Evolutionary conservation across 192 early-diverging fungal genomes (phyloP).

Genomic region (Linnemannia schmuckeri): DNA sequence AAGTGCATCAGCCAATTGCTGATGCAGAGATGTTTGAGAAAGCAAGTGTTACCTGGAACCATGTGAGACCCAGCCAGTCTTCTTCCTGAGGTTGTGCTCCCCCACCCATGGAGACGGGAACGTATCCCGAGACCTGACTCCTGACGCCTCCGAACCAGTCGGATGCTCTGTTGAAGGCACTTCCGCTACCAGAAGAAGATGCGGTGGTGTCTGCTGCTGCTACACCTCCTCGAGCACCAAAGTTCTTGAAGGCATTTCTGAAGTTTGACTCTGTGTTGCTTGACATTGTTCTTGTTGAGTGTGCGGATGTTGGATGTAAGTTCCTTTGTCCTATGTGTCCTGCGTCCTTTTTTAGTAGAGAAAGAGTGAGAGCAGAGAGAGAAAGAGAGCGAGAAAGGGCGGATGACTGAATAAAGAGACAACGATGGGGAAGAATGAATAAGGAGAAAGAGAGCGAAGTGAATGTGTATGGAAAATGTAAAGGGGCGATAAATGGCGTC

Average conservation of each 20-base stretch:
- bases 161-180: conserved; percentile 31
- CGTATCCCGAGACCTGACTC: conserved; percentile 46
- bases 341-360: too few species aligned
- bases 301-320: neutral
- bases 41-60: conserved; percentile 38
- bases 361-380: neutral
- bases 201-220: conserved; percentile 14
- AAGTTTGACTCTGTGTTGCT: conserved; percentile 61
- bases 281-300: conserved; percentile 39
- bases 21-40: neutral
- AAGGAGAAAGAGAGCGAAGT: neutral
- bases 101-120: conserved; percentile 46
- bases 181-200: conserved; percentile 1
- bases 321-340: neutral
- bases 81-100: conserved; percentile 46
- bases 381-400: neutral
- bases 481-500: neutral
- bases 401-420: too few species aligned
- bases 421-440: too few species aligned
- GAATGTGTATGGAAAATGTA: neutral
- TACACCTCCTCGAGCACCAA: conserved; percentile 50
- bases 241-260: conserved; percentile 62
- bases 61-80: conserved; percentile 46
- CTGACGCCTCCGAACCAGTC: conserved; percentile 50
- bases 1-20: neutral